Conservation (phyloP, 1,284 basidiomycete species). For the Cutaneotrichosporon daszewskae region DNA sequence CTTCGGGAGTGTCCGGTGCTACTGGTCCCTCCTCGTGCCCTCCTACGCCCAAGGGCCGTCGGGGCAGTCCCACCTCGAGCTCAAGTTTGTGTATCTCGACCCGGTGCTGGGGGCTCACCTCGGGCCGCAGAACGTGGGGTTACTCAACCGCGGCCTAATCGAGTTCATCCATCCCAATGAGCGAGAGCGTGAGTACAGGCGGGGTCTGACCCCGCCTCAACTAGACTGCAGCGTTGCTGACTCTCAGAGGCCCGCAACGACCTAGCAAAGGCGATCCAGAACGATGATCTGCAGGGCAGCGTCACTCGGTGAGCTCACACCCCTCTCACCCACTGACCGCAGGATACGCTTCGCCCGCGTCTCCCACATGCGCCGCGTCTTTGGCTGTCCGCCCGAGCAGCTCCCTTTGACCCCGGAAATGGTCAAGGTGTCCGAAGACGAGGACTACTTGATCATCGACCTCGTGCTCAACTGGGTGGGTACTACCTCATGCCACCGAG, state of each 20-base stretch:
- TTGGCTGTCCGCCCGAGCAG: conserved; percentile 47
- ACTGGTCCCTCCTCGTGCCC: conserved; percentile 41
- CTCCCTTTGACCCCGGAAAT: conserved; percentile 51
- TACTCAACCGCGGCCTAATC: conserved; percentile 72
- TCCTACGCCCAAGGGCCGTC: conserved; percentile 11
- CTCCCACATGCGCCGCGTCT: conserved; percentile 47
- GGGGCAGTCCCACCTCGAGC: conserved; percentile 47
- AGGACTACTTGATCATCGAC: conserved; percentile 79
- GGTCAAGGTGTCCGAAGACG: conserved; percentile 65
- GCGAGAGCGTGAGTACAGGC: conserved; percentile 53
- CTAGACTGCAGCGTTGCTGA: background rate
- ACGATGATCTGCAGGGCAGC: conserved; percentile 78
- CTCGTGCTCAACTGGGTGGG: conserved; percentile 2
- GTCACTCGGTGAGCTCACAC: conserved; percentile 66
- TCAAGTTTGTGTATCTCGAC: conserved; percentile 83
- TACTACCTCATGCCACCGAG: too few relatives aligned
- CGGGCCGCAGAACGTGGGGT: conserved; percentile 59
- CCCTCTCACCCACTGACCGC: conserved; percentile 8
- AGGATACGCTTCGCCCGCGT: conserved; percentile 52
- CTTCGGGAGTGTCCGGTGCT: conserved; percentile 39
- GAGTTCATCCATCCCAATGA: conserved; percentile 88
- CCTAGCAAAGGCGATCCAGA: conserved; percentile 69
- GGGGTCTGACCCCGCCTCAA: background rate
- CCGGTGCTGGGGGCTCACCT: conserved; percentile 75
- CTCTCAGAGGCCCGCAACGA: conserved; percentile 59